Evolutionary conservation across 2,329 filamentous ascomycete genomes (phyloP).

Genomic region (Botrytis squamosa): DNA sequence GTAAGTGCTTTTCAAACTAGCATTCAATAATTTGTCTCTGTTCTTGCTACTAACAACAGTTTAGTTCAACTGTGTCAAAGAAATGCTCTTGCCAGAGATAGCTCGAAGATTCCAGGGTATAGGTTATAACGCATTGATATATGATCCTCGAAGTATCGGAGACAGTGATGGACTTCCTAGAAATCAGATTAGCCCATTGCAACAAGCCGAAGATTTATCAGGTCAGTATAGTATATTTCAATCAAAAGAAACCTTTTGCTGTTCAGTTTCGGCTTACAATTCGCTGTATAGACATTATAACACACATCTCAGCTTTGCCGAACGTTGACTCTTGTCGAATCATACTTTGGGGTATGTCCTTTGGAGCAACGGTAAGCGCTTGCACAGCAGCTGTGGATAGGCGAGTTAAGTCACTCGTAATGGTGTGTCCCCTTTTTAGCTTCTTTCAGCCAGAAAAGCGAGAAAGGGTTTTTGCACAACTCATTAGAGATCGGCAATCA

Average conservation of each 20-base stretch:
- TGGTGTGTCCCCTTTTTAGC: slow-evolving; percentile 27
- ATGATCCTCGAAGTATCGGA: slow-evolving; percentile 40
- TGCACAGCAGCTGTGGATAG: slow-evolving; percentile 43
- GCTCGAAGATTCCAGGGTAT: slow-evolving; percentile 27
- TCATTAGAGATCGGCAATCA: neutral
- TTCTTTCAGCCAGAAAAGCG: neutral
- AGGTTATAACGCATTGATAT: slow-evolving; percentile 41
- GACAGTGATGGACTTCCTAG: slow-evolving; percentile 38
- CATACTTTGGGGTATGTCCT: neutral
- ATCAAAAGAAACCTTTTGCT: neutral
- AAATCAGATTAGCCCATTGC: slow-evolving; percentile 37
- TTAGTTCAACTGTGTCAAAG: slow-evolving; percentile 29
- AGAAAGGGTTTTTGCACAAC: neutral
- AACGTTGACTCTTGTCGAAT: neutral
- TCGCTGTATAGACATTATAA: neutral
- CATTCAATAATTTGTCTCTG: neutral
- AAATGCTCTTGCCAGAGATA: slow-evolving; percentile 24
- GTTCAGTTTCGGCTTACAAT: neutral
- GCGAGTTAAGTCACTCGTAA: slow-evolving; percentile 41
- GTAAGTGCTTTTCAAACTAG: neutral
- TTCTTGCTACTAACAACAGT: neutral
- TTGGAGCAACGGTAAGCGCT: slow-evolving; percentile 31
- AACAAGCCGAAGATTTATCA: slow-evolving; percentile 38
- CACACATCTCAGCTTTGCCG: neutral
- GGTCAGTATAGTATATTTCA: neutral